Evolutionary conservation across 495 filamentous ascomycete species (phyloP), one percentile per base, ranked within the genome.

Genomic region (Parathielavia appendiculata): DNA sequence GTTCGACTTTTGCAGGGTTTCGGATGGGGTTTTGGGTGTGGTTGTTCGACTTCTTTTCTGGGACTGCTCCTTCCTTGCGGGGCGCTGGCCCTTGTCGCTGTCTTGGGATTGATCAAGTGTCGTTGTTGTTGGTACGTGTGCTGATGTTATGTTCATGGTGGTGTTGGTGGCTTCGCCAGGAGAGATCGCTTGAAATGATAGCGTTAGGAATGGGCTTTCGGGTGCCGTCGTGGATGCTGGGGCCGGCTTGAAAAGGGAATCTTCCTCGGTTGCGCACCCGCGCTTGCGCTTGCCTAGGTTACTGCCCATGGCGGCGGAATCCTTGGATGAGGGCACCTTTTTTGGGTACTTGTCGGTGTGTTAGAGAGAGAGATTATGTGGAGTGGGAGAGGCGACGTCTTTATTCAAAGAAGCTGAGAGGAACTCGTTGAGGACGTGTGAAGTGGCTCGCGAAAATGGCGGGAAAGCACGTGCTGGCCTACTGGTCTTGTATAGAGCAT

Each of bases 391-490:
- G 45, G 30, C 36, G 41, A 36, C 20, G 43, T 49, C 19, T 14
- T 50, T 44, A 39, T 55, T 19, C 26, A 30, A 30, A 6, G 60
- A 6, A 22, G 34, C 26, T 26, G 19, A 30, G 13, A 35, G 20
- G n/a, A 26, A 38, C 32, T n/a, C 43, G 45, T 34, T 36, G 13
- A 19, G n/a, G 38, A 20, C 47, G 60, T 41, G 49, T 58, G 45
- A 48, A 61, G 26, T 60, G 50, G 55, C 51, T 46, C 71, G 61
- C 73, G 69, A 74, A 71, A 74, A 48, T 66, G 60, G 60, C 69
- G 61, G 71, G 73, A 56, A 49, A 63, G 46, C 73, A 77, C 73
- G 73, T 77, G 75, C 46, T 49, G 12, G 26, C 30, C 49, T 9
- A n/a, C n/a, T n/a, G n/a, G n/a, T n/a, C n/a, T n/a, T n/a, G n/a